Percentiles rank a stretch among this genome's conserved stretches.
Evolutionary conservation across 441 rosid species (phyloP).

Genomic region (Dalechampia spathulata): DNA sequence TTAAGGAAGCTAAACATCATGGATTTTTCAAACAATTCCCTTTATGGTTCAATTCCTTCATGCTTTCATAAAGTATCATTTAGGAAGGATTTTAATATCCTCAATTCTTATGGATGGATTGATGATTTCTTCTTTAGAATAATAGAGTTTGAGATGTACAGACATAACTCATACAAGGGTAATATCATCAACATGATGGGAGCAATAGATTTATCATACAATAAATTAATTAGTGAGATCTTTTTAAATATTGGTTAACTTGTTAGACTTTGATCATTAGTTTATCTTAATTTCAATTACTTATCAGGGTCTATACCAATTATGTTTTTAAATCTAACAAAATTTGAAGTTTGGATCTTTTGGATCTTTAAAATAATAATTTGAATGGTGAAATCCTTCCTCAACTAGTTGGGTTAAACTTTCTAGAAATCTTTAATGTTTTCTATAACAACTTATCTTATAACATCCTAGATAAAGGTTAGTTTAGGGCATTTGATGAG

Average conservation of each 20-base stretch:
- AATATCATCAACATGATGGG: too few species aligned
- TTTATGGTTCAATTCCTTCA: slow-evolving; percentile 17
- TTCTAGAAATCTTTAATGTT: too few species aligned
- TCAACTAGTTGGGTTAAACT: too few species aligned
- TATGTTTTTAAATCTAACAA: too few species aligned
- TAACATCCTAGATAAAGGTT: neutral
- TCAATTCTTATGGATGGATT: too few species aligned
- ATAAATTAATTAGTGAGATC: neutral
- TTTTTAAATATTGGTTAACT: neutral
- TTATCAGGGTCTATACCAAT: too few species aligned
- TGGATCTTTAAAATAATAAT: neutral
- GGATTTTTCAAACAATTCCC: slow-evolving; percentile 17
- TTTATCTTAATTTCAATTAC: too few species aligned
- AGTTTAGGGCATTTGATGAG: slow-evolving; percentile 1
- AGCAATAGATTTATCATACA: neutral
- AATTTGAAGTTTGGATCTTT: neutral
- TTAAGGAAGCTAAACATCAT: slow-evolving; percentile 12
- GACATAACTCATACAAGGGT: too few species aligned
- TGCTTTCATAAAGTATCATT: slow-evolving; percentile 13
- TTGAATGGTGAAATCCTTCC: neutral
- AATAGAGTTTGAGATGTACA: too few species aligned
- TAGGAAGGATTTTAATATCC: neutral
- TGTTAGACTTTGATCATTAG: neutral
- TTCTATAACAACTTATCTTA: too few species aligned
- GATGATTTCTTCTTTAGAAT: too few species aligned